Base-by-base conservation (phyloP, 2,329 filamentous ascomycete species). In the Cladophialophora exuberans region DNA sequence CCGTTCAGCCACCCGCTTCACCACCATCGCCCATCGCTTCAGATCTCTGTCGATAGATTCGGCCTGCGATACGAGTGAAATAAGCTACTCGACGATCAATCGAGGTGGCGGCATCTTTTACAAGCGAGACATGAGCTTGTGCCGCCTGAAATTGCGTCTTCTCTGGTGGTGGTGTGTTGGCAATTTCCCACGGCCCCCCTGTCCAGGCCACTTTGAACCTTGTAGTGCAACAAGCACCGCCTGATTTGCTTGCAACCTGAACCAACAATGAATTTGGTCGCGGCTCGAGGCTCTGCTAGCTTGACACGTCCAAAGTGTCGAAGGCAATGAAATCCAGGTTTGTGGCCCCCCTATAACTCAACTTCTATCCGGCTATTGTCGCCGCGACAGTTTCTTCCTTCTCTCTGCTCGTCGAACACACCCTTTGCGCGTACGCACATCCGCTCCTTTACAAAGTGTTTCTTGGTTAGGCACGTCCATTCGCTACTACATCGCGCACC, bases 271-370 rank as follows among this genome's bases (percentile, higher is more conserved):
- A 43, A 31, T 11, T 41, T 18, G 33, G 43, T n/a, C 36, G 36
- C 38, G 39, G 43, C 39, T 35, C 57, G 51, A 57, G 54, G 46
- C 57, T 60, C 44, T 47, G 51, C 49, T 47, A 46, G 49, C 41
- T 59, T 33, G 23, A 38, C 31, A 31, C 39, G 53, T n/a, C 23
- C 26, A 17, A 41, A 9, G n/a, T n/a, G n/a, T n/a, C n/a, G n/a
- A n/a, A n/a, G n/a, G n/a, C n/a, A n/a, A n/a, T n/a, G n/a, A n/a
- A n/a, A n/a, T 20, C 23, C 42, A 53, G 15, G 31, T 20, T 53
- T 35, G 22, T 45, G 41, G 30, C 20, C 10, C 49, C 28, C 25
- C 30, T 35, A 36, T 26, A 33, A 23, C n/a, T 35, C 17, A 11
- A 7, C 9, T 20, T 20, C 17, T 20, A 18, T 15, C 35, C 15